Conservation (phyloP, 768 basidiomycete species). For the Amanita subjunquillea region DNA sequence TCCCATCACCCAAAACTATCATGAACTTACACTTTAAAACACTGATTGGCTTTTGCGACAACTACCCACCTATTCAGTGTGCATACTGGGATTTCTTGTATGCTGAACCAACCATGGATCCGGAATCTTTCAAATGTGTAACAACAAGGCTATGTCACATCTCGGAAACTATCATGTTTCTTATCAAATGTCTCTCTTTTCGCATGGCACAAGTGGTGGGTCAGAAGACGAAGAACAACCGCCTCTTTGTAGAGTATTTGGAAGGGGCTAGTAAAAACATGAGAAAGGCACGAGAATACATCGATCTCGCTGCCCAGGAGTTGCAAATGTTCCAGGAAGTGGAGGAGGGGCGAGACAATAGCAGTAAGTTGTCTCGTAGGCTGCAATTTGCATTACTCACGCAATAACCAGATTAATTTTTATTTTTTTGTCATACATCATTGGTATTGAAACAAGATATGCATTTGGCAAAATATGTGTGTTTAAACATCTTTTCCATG, state of each 20-base stretch:
- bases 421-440: background rate
- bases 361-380: background rate
- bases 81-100: background rate
- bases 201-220: too few species aligned
- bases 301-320: background rate
- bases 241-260: too few species aligned
- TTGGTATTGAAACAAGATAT: background rate
- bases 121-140: too few species aligned
- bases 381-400: background rate
- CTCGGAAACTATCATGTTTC: too few species aligned
- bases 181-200: too few species aligned
- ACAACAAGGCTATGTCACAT: too few species aligned
- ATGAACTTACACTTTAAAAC: background rate
- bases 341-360: background rate
- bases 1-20: background rate
- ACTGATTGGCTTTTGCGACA: background rate
- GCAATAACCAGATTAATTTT: background rate
- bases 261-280: background rate
- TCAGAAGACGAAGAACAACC: too few species aligned
- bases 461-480: background rate
- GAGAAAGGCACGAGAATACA: constrained; percentile 1
- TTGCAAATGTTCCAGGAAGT: background rate
- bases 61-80: background rate
- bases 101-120: too few species aligned
- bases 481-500: background rate